Evolutionary conservation across 192 early-diverging fungal species (phyloP).

Genomic region (Podila minutissima): DNA sequence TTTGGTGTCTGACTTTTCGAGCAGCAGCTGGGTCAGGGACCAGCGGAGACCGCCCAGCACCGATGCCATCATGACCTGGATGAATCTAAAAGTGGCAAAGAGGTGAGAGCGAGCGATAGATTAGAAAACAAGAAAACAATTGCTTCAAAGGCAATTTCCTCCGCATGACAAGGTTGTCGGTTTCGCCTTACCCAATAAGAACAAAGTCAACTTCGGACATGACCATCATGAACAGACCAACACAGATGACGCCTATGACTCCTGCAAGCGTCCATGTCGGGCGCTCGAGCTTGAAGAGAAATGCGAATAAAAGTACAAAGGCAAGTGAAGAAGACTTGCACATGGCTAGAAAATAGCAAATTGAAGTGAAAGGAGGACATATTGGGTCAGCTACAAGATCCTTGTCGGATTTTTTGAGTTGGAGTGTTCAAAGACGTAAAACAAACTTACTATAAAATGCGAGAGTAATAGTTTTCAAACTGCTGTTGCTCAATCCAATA

Average conservation of each 20-base stretch:
- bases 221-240: conserved; percentile 91
- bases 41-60: conserved; percentile 90
- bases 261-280: conserved; percentile 74
- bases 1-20: conserved; percentile 64
- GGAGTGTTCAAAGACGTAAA: not conserved
- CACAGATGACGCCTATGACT: conserved; percentile 82
- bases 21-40: conserved; percentile 88
- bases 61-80: conserved; percentile 82
- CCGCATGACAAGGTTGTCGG: not conserved
- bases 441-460: conserved; percentile 81
- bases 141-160: not conserved
- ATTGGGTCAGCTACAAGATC: conserved; percentile 3
- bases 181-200: conserved; percentile 64
- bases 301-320: conserved; percentile 91
- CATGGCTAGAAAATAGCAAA: conserved; percentile 61
- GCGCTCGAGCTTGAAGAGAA: conserved; percentile 86
- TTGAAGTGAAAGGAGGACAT: conserved; percentile 12
- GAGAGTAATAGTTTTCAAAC: conserved; percentile 87
- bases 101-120: not conserved
- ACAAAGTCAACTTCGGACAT: conserved; percentile 85
- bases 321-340: conserved; percentile 81
- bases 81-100: conserved; percentile 53
- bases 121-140: not conserved
- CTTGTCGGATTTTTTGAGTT: not conserved
- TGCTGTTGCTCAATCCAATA: conserved; percentile 90